These are phyloP conservation scores for Mortierella polycephala DNA, from an alignment of 371 early-diverging fungal species.

Conservation along the genomic window DNA sequence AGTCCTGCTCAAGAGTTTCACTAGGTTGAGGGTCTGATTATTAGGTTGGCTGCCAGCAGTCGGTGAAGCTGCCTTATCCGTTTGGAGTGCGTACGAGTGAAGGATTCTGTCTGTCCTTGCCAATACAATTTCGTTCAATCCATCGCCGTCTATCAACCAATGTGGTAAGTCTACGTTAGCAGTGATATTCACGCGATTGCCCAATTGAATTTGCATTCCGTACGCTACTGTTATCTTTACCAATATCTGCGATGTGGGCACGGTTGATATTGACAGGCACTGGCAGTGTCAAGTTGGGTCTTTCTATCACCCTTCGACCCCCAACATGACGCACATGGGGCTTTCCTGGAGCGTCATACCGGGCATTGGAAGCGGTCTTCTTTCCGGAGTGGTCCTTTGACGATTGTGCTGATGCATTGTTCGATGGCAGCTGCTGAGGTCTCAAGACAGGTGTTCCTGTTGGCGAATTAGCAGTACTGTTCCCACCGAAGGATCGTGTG, in stretches of 20 bases:
- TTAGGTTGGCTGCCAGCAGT: slow-evolving; percentile 14
- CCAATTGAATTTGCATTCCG: no score
- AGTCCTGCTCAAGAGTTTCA: slow-evolving; percentile 39
- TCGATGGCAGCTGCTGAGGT: slow-evolving; percentile 35
- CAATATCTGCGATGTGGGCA: slow-evolving; percentile 79
- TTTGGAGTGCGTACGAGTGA: slow-evolving; percentile 64
- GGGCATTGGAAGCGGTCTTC: background rate
- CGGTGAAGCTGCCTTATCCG: slow-evolving; percentile 16
- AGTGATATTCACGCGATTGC: no score
- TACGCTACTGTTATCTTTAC: slow-evolving; percentile 32
- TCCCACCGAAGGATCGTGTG: slow-evolving; percentile 26
- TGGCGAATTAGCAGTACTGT: slow-evolving; percentile 34
- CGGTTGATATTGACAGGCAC: slow-evolving; percentile 86
- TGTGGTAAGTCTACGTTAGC: background rate
- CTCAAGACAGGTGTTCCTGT: slow-evolving; percentile 46
- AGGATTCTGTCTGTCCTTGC: slow-evolving; percentile 86
- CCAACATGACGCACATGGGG: slow-evolving; percentile 22
- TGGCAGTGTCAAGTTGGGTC: slow-evolving; percentile 73
- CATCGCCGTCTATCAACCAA: slow-evolving; percentile 70
- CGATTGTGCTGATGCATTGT: background rate
- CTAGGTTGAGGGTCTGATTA: slow-evolving; percentile 28
- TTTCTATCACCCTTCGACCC: slow-evolving; percentile 59
- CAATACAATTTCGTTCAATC: slow-evolving; percentile 78
- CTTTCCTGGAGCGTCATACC: slow-evolving; percentile 12
- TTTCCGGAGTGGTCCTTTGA: slow-evolving; percentile 5